Base-by-base conservation (phyloP, 2,329 filamentous ascomycete species). In the Trichoderma harzianum region DNA sequence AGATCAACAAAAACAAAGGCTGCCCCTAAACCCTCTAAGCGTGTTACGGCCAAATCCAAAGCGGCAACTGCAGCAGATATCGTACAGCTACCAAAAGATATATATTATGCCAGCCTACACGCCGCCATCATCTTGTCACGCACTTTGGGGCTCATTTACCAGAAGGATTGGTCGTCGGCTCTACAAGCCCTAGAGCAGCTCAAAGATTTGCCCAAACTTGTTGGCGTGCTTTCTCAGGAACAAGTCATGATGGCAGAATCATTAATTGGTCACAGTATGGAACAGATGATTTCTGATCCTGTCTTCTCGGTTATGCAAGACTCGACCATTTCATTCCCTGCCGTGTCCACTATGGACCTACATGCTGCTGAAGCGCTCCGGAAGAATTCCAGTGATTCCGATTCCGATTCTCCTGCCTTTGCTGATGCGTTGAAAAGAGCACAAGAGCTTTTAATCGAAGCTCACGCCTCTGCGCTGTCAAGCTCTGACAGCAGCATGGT, bases 251-350 rank as follows among this genome's bases (percentile, higher is more conserved):
- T 88, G 71, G 93, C 92, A 24, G 89, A 89, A 69, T 89, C 91
- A 60, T 87, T 92, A 57, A 84, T 94, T 72, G 86, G 89, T 18
- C 87, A 92, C 79, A 92, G 91, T 73, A 85, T 92, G 76, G 89
- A 91, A 61, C 87, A 91, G 77, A 93, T 97, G 84, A 87, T 90
- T 14, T 87, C 88, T 5, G 93, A 97, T 80, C 91, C 95, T 3
- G 92, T 96, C 4, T 97, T 95, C 80, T 97, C 93, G 21, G 92
- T 95, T 11, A 87, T 98, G 18, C 93, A 95, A 60, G 96, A 99
- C 77, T 98, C 96, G 0, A 97, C 94, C 0, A 90, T 98, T 30
- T 97, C 94, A 0, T 92, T 95, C 72, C 94, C 95, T 1, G 90
- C 93, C 0, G 85, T 95, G 47, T 83, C 83, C 28, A 78, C 80